Base-by-base conservation (phyloP, 768 basidiomycete genomes). In the Stropharia rugosoannulata region DNA sequence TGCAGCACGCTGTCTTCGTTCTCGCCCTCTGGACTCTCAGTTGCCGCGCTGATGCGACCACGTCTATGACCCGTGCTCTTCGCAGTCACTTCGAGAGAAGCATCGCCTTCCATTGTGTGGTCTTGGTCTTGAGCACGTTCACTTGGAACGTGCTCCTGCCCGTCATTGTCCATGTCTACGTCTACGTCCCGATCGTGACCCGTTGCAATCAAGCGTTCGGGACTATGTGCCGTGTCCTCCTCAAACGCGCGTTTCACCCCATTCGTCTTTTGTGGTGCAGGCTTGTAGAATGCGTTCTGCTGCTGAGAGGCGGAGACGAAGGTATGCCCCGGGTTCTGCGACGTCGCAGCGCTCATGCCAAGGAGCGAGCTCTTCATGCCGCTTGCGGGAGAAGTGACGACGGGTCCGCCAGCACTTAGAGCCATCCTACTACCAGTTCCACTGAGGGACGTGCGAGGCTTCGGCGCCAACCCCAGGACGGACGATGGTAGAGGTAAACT, bases 221-320 rank as follows among this genome's bases (percentile, higher is more conserved):
- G 65, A 50, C 62, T 62, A 41, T 43, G 58, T 27, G 36, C 59
- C 15, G 45, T 45, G 19, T 56, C 62, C 13, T 62, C 68, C 32
- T 63, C 71, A 51, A 70, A 71, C 0, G 65, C 59, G 11, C 68
- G 66, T 56, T 75, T 75, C n/a, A 66, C 63, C 6, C 71, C 71
- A 51, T 72, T 73, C 15, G 60, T 61, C 57, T 63, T 66, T 1
- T 66, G 51, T 10, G 69, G 59, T 3, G 82, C 78, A 0, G 84
- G 86, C 37, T 79, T 75, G 63, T 83, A 89, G 65, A 90, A 90
- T 4, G 88, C 88, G 59, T 89, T 90, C 19, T 74, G 76, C 8
- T 78, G 75, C 32, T 73, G 74, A 48, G 78, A 79, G 1, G 87
- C 85, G 1, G 78, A 76, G 6, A 76, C 74, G 53, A 85, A 82